Conservation (phyloP, 1,139 yeast genomes). For the Taphrina deformans region DNA sequence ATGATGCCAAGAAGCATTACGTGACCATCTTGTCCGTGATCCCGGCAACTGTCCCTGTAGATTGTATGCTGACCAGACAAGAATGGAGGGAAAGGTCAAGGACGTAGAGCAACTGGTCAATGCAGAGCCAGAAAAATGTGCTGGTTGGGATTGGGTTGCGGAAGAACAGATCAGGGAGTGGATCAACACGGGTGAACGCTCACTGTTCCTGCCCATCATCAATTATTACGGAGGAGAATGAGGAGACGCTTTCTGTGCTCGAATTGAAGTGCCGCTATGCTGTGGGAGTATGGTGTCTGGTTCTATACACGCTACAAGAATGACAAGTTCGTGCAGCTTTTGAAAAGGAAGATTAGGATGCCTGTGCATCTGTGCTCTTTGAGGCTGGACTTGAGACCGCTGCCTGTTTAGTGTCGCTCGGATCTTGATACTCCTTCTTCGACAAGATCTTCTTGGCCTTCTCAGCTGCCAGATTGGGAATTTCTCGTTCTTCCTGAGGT, state of each 20-base stretch:
- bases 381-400: not conserved
- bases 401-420: not conserved
- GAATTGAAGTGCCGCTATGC: constrained; percentile 5
- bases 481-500: constrained; percentile 5
- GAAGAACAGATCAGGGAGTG: not conserved
- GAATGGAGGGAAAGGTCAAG: constrained; percentile 4
- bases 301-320: too few species aligned
- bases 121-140: constrained; percentile 1
- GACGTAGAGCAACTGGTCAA: not conserved
- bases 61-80: not conserved
- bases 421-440: constrained; percentile 6
- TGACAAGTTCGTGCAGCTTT: not conserved
- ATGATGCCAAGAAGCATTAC: not conserved
- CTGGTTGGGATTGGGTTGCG: constrained; percentile 3
- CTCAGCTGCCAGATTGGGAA: constrained; percentile 19
- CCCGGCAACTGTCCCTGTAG: not conserved
- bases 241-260: too few species aligned
- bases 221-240: not conserved
- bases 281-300: not conserved
- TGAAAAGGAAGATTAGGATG: not conserved
- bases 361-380: not conserved
- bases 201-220: constrained; percentile 3
- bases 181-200: not conserved
- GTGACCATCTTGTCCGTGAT: not conserved
- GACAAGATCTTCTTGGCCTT: constrained; percentile 19